These are phyloP conservation scores for Sisymbrium irio DNA, from an alignment of 345 rosid species.

Conservation along the genomic window DNA sequence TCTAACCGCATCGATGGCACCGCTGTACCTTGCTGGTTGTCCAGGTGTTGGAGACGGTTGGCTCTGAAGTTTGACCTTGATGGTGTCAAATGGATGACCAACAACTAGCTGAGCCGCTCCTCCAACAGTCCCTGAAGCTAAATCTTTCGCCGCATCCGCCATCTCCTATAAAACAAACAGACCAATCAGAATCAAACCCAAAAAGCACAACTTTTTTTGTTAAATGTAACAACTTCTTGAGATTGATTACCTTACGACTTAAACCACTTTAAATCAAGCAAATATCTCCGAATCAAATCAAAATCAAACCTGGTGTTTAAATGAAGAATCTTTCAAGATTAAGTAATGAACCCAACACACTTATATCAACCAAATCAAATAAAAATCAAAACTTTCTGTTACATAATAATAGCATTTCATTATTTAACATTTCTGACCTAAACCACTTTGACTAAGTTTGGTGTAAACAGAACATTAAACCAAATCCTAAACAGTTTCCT, in stretches of 20 bases:
- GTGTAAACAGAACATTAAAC: neutral
- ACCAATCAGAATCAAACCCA: neutral
- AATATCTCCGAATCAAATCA: neutral
- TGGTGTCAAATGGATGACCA: slow-evolving; percentile 98
- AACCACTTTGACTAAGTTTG: neutral
- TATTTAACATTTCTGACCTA: neutral
- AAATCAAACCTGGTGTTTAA: neutral
- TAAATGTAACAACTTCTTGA: neutral
- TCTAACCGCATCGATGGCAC: slow-evolving; percentile 89
- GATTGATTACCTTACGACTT: neutral
- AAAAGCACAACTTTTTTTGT: neutral
- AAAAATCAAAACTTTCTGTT: neutral
- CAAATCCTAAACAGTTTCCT: neutral
- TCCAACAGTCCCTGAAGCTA: slow-evolving; percentile 87
- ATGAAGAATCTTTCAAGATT: neutral
- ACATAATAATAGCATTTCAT: neutral
- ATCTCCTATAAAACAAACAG: slow-evolving; percentile 44
- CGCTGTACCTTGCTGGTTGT: slow-evolving; percentile 63
- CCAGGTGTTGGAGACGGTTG: slow-evolving; percentile 83
- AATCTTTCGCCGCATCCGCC: slow-evolving; percentile 89
- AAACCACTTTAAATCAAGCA: neutral
- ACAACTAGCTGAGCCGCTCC: slow-evolving; percentile 86
- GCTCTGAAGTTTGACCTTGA: slow-evolving; percentile 99
- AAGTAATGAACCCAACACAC: neutral
- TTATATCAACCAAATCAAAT: neutral